Conservation (phyloP, 225 moss, liverwort and hornwort species). For the Pleurozium schreberi region DNA sequence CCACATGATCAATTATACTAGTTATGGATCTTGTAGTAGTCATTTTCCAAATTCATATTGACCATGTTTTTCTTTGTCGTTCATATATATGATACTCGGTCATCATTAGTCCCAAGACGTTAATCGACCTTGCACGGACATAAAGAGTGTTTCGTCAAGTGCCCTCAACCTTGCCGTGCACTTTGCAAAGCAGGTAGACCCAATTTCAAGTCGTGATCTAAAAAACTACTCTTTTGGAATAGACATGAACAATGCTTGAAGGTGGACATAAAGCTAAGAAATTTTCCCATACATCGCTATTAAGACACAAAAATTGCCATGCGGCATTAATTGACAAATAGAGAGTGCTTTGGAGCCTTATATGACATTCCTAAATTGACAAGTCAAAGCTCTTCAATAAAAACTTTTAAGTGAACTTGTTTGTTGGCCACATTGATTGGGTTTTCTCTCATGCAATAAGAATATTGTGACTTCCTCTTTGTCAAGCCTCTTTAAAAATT, state of each 20-base stretch:
- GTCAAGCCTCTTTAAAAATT: not conserved
- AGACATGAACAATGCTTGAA: not conserved
- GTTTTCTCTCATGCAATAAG: rapidly evolving
- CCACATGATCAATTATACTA: not conserved
- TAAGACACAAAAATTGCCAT: not conserved
- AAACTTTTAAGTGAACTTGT: not conserved
- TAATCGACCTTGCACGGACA: rapidly evolving
- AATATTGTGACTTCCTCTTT: not conserved
- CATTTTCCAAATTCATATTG: not conserved
- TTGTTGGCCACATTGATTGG: rapidly evolving
- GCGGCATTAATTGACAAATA: not conserved
- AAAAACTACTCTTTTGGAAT: not conserved
- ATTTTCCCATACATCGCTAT: rapidly evolving
- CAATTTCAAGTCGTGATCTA: not conserved
- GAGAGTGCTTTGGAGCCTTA: not conserved
- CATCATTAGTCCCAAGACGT: rapidly evolving
- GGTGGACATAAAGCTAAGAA: not conserved
- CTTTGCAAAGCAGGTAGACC: rapidly evolving
- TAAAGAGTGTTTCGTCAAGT: rapidly evolving
- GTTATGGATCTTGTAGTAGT: not conserved
- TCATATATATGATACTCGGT: not conserved
- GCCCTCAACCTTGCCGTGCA: rapidly evolving
- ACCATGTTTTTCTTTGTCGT: rapidly evolving
- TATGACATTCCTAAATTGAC: not conserved
- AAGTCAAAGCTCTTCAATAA: not conserved